Evolutionary conservation across 2,329 filamentous ascomycete genomes (phyloP).

Genomic region (Colletotrichum endophyticum): DNA sequence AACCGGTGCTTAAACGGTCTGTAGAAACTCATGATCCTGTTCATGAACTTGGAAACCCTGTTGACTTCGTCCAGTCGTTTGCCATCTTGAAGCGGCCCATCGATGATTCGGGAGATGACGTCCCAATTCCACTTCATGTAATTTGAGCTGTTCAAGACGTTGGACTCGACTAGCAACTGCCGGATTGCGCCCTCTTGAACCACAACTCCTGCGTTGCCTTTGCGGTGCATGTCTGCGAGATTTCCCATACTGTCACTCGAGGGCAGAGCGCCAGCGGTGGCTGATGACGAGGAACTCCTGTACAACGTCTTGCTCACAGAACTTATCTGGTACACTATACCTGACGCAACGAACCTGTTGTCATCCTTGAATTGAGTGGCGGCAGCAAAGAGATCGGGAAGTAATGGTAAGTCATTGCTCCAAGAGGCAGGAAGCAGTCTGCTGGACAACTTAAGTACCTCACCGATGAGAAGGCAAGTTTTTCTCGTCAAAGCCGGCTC

Average conservation of each 20-base stretch:
- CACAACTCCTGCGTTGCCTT: conserved; percentile 48
- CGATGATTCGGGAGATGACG: conserved; percentile 85
- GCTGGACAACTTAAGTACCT: conserved; percentile 88
- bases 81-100: conserved; percentile 88
- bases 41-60: conserved; percentile 94
- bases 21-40: conserved; percentile 92
- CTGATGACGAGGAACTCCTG: conserved; percentile 63
- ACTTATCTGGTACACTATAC: conserved; percentile 97
- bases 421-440: conserved; percentile 81
- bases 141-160: conserved; percentile 87
- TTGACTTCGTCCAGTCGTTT: conserved; percentile 94
- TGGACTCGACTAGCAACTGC: conserved; percentile 74
- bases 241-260: conserved; percentile 52
- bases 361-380: conserved; percentile 76
- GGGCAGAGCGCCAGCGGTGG: conserved; percentile 39
- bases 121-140: conserved; percentile 99
- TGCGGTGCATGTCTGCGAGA: conserved; percentile 62
- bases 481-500: conserved; percentile 80
- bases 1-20: conserved; percentile 97
- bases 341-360: conserved; percentile 79
- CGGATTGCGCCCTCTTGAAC: conserved; percentile 69
- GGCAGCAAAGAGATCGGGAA: conserved; percentile 83
- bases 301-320: conserved; percentile 94
- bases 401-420: conserved; percentile 84
- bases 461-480: conserved; percentile 87